These are phyloP conservation scores for Collariella sp. DNA, from an alignment of 495 filamentous ascomycete genomes.

Conservation along the genomic window DNA sequence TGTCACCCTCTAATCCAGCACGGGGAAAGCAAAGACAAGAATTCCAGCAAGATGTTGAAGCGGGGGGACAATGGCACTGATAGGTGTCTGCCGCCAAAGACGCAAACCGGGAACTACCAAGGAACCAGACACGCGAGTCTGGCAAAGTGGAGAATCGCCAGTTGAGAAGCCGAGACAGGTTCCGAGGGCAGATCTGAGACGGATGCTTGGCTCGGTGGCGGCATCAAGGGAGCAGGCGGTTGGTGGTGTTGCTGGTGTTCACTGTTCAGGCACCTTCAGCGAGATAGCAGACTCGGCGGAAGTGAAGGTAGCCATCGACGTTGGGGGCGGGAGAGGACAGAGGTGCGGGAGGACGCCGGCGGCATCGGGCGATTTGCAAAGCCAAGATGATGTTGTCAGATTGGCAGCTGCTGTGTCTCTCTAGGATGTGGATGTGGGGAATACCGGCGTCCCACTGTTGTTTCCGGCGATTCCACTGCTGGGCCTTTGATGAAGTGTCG, in stretches of 20 bases:
- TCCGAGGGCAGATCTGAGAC: not conserved
- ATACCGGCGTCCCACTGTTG: too few relatives aligned
- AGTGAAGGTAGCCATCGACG: not conserved
- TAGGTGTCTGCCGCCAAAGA: not conserved
- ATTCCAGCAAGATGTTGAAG: not conserved
- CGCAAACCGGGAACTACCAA: not conserved
- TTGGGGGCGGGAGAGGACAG: not conserved
- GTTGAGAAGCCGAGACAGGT: not conserved
- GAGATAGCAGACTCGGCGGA: not conserved
- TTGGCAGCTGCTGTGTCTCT: too few relatives aligned
- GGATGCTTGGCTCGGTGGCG: not conserved
- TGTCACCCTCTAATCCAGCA: not conserved
- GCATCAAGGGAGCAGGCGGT: not conserved
- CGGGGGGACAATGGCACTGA: not conserved
- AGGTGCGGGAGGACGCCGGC: not conserved
- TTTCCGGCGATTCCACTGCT: too few relatives aligned
- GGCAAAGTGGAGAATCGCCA: not conserved
- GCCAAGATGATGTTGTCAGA: too few relatives aligned
- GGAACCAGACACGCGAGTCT: not conserved
- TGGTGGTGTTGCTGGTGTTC: too few relatives aligned
- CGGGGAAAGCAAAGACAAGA: not conserved
- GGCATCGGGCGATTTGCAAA: not conserved
- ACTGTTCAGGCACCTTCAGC: not conserved
- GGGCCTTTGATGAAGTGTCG: too few relatives aligned
- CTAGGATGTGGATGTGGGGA: too few relatives aligned